Evolutionary conservation across 2,329 filamentous ascomycete genomes (phyloP).

Genomic region (Teratosphaeria epicoccoides): DNA sequence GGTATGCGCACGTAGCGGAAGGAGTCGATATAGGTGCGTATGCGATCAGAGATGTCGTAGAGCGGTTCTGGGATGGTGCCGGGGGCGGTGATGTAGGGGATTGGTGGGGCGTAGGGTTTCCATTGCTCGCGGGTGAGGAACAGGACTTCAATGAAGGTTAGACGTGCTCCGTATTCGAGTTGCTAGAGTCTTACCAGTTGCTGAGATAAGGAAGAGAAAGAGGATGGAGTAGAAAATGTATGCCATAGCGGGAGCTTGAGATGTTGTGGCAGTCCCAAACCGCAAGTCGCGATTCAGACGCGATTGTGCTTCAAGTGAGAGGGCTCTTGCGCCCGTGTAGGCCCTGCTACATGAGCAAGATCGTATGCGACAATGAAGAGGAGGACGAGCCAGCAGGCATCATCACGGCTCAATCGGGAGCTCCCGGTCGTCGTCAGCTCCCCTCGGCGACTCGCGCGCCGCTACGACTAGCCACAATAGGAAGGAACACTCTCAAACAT

Average conservation of each 20-base stretch:
- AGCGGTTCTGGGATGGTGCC: slow-evolving; percentile 41
- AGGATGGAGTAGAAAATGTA: slow-evolving; percentile 72
- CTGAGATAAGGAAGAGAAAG: slow-evolving; percentile 59
- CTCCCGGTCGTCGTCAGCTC: neutral
- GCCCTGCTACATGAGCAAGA: neutral
- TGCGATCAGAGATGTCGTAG: slow-evolving; percentile 38
- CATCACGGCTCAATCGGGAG: neutral
- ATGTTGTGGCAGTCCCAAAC: neutral
- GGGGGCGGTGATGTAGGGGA: slow-evolving; percentile 41
- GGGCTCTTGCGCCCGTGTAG: neutral
- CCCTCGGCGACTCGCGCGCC: neutral
- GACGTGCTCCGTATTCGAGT: too few relatives aligned
- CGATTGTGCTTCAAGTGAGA: neutral
- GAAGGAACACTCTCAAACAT: neutral
- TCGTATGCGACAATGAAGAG: neutral
- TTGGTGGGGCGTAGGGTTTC: slow-evolving; percentile 55
- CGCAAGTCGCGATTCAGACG: neutral
- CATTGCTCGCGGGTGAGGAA: slow-evolving; percentile 74
- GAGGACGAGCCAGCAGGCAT: neutral
- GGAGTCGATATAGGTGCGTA: slow-evolving; percentile 28
- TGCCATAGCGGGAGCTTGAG: slow-evolving; percentile 43
- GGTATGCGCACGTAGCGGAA: slow-evolving; percentile 68
- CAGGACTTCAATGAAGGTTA: slow-evolving; percentile 41
- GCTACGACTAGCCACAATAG: neutral
- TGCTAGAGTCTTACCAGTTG: slow-evolving; percentile 47